Percentiles rank a stretch among this genome's conserved stretches.
phyloP scores from a whole-genome alignment of 306 rosid genomes.

The Acmispon strigosus region DNA sequence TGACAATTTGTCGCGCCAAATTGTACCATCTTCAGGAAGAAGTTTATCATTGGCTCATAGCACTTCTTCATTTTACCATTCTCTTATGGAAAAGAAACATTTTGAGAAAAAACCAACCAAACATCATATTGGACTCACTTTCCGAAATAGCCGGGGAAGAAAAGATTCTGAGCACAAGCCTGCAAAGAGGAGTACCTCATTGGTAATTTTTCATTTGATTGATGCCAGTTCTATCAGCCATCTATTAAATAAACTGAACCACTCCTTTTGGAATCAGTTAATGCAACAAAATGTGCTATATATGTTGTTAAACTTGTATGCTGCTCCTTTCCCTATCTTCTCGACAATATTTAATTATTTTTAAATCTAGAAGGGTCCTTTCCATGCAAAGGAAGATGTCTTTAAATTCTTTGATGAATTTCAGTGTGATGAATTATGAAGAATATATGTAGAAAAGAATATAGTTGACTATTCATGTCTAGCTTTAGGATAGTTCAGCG shows the following conservation, averaged over 20 bases:
- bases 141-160: slow-evolving; percentile 72
- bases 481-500: neutral
- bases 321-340: no score
- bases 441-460: no score
- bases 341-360: no score
- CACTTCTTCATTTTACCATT: slow-evolving; percentile 21
- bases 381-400: no score
- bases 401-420: no score
- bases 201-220: slow-evolving; percentile 41
- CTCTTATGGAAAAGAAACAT: slow-evolving; percentile 43
- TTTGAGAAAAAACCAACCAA: slow-evolving; percentile 39
- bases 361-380: no score
- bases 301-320: no score
- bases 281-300: neutral
- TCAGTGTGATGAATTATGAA: no score
- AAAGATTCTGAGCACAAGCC: slow-evolving; percentile 62
- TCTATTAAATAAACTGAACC: neutral
- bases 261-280: neutral
- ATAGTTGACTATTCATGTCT: no score
- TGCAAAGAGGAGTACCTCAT: slow-evolving; percentile 49
- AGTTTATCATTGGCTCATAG: slow-evolving; percentile 18
- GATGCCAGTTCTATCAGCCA: neutral
- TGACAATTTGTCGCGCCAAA: slow-evolving; percentile 33
- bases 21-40: slow-evolving; percentile 37
- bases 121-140: slow-evolving; percentile 59